phyloP scores from a whole-genome alignment of 192 early-diverging fungal genomes.

The Mortierella claussenii region DNA sequence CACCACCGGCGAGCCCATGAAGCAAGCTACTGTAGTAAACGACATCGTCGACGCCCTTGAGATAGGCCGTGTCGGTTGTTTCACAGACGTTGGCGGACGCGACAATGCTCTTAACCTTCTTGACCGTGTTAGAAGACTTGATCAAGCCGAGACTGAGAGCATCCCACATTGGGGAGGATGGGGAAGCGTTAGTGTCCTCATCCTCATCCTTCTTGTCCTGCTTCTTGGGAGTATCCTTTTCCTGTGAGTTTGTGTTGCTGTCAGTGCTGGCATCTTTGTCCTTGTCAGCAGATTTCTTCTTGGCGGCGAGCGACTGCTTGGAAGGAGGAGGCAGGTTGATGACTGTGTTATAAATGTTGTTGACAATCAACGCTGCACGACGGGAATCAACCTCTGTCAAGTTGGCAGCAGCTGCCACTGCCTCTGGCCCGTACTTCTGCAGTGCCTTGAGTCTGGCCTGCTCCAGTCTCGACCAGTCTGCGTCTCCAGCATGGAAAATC shows the following conservation, averaged over 20 bases:
- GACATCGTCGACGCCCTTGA: constrained; percentile 43
- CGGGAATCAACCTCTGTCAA: constrained; percentile 15
- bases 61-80: constrained; percentile 43
- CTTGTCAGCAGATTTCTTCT: neutral
- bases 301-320: constrained; percentile 22
- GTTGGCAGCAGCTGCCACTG: constrained; percentile 9
- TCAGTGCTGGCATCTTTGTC: neutral
- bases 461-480: constrained; percentile 43
- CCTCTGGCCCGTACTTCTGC: constrained; percentile 23
- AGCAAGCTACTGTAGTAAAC: constrained; percentile 40
- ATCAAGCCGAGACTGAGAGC: constrained; percentile 38
- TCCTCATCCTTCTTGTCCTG: neutral
- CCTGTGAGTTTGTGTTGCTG: neutral
- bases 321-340: constrained; percentile 23
- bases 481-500: constrained; percentile 12
- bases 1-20: constrained; percentile 34
- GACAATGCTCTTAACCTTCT: constrained; percentile 26
- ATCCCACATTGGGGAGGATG: constrained; percentile 18
- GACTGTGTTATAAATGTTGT: constrained; percentile 40
- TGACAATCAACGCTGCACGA: constrained; percentile 18
- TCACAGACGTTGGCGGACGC: constrained; percentile 23
- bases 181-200: neutral
- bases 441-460: constrained; percentile 26
- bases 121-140: constrained; percentile 34
- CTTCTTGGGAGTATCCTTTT: neutral